Conservation (phyloP, 1,284 basidiomycete genomes). For the Apiotrichum brassicae region DNA sequence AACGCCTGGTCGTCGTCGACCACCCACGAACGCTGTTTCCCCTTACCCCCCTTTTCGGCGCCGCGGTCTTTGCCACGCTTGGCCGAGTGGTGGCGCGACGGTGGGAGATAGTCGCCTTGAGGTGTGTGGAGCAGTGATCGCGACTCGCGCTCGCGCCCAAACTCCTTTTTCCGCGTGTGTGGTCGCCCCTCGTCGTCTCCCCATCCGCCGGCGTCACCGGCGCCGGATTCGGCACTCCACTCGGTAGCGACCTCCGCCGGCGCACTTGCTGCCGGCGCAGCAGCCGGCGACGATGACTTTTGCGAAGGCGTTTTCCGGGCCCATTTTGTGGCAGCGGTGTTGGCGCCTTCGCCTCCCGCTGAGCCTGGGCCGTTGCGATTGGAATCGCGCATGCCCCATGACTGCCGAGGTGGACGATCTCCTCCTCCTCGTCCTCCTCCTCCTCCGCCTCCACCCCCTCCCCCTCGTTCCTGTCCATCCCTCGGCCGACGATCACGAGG, state of each 20-base stretch:
- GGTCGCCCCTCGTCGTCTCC: neutral
- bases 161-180: neutral
- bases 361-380: neutral
- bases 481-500: too few species aligned
- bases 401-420: neutral
- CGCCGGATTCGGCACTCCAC: too few species aligned
- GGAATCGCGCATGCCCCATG: neutral
- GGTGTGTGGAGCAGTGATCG: conserved; percentile 9
- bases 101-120: conserved; percentile 4
- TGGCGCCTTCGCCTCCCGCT: neutral
- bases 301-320: too few species aligned
- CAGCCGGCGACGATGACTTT: too few species aligned
- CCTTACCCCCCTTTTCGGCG: neutral
- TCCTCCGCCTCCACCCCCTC: neutral
- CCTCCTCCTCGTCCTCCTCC: neutral
- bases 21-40: conserved; percentile 10
- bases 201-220: neutral
- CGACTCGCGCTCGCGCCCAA: conserved; percentile 5
- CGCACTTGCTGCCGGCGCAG: too few species aligned
- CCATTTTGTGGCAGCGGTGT: neutral
- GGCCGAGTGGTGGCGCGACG: conserved; percentile 3
- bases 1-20: conserved; percentile 15
- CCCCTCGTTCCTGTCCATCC: neutral
- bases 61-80: neutral
- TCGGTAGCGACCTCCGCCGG: too few species aligned